Percentiles rank a stretch among this genome's conserved stretches.
Conservation (phyloP, 2,329 filamentous ascomycete genomes). For the Microsporum ferrugineum region DNA sequence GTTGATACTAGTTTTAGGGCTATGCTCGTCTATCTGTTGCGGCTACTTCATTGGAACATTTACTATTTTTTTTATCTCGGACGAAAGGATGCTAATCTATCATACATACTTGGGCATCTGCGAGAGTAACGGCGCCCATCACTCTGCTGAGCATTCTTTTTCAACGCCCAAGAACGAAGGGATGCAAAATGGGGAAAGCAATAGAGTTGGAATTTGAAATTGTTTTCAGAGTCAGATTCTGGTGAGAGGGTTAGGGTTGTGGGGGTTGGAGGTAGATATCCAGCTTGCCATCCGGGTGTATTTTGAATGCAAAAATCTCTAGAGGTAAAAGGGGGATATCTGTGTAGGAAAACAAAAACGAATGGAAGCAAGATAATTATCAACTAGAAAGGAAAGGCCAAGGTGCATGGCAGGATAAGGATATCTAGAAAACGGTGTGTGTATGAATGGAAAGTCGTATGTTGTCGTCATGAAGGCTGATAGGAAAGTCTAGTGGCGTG, state of each 20-base stretch:
- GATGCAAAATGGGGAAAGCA: background rate
- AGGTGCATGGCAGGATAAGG: background rate
- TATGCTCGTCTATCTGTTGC: background rate
- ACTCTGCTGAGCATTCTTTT: background rate
- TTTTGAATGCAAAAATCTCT: background rate
- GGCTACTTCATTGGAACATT: background rate
- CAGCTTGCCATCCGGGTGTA: background rate
- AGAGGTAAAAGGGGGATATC: background rate
- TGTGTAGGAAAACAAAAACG: background rate
- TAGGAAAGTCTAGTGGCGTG: background rate
- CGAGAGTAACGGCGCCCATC: background rate
- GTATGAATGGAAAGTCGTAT: background rate
- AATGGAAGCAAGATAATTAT: background rate
- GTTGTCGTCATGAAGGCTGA: background rate
- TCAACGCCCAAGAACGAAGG: background rate
- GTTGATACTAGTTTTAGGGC: background rate
- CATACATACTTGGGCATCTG: background rate
- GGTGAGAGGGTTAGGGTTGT: background rate
- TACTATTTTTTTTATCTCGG: background rate
- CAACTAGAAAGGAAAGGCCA: background rate
- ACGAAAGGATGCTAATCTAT: background rate
- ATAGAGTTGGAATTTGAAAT: background rate
- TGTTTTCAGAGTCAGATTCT: background rate
- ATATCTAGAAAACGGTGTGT: background rate
- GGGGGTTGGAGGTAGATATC: background rate